Percentiles rank a stretch among this genome's conserved stretches.
phyloP scores from a whole-genome alignment of 495 filamentous ascomycete species.

The Neurospora tetrasperma region DNA sequence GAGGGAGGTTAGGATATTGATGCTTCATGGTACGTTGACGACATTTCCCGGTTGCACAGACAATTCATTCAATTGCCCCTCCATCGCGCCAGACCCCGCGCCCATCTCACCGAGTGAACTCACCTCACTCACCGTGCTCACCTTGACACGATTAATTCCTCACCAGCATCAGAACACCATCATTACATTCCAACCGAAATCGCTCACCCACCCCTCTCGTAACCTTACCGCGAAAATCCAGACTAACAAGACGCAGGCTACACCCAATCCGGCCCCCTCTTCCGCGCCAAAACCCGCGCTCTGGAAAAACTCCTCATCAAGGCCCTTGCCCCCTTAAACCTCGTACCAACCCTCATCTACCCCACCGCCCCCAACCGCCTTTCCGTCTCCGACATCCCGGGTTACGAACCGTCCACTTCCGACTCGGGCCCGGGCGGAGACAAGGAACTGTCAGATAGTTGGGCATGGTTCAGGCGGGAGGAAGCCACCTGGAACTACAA shows the following conservation, averaged over 20 bases:
- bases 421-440: conserved; percentile 20
- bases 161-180: not conserved
- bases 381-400: conserved; percentile 58
- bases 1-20: conserved; percentile 42
- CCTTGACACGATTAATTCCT: not conserved
- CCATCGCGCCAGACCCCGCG: not conserved
- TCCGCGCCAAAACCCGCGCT: conserved; percentile 82
- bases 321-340: conserved; percentile 48
- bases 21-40: conserved; percentile 42
- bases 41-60: not conserved
- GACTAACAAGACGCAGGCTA: conserved; percentile 43
- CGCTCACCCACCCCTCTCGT: too few species aligned
- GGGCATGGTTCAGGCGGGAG: conserved; percentile 79
- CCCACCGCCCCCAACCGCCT: conserved; percentile 55
- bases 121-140: not conserved
- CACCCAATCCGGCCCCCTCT: conserved; percentile 82
- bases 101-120: not conserved
- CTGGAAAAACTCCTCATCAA: conserved; percentile 73
- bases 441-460: conserved; percentile 48
- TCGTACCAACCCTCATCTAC: conserved; percentile 48
- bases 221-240: not conserved
- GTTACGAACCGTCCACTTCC: conserved; percentile 35
- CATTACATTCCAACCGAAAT: too few species aligned
- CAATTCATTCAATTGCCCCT: not conserved
- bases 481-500: conserved; percentile 48